phyloP scores from a whole-genome alignment of 192 early-diverging fungal species.

The Rhizophagus prolifer region DNA sequence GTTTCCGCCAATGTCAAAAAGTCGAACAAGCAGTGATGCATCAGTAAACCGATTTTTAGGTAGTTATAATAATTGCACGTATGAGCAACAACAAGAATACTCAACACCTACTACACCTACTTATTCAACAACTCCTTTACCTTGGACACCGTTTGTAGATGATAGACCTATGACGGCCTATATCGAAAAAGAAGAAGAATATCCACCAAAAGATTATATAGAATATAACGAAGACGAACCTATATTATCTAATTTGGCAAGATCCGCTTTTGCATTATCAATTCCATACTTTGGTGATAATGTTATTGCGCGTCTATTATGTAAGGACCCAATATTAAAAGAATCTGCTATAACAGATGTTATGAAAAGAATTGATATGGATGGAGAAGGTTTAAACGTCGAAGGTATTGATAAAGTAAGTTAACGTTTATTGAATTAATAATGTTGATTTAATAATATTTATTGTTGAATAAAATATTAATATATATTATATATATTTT shows the following conservation, averaged over 20 bases:
- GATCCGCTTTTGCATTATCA: conserved; percentile 33
- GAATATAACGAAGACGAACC: conserved; percentile 26
- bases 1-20: not conserved
- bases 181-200: not conserved
- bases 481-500: not conserved
- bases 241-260: conserved; percentile 33
- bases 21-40: conserved; percentile 23
- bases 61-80: not conserved
- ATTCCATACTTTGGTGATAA: conserved; percentile 52
- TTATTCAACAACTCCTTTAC: not conserved
- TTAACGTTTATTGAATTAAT: not conserved
- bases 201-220: not conserved
- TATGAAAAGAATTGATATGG: conserved; percentile 34
- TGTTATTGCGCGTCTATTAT: conserved; percentile 50
- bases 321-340: conserved; percentile 49
- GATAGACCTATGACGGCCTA: too few species aligned
- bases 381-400: conserved; percentile 38
- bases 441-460: not conserved
- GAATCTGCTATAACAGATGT: conserved; percentile 57
- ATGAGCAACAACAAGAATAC: not conserved
- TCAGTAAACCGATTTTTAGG: not conserved
- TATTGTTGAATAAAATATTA: not conserved
- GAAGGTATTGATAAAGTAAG: conserved; percentile 31
- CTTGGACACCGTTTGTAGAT: conserved; percentile 8
- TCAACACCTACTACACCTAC: not conserved